phyloP scores from a whole-genome alignment of 1,139 yeast genomes.

The Suhomyces coccinellae region DNA sequence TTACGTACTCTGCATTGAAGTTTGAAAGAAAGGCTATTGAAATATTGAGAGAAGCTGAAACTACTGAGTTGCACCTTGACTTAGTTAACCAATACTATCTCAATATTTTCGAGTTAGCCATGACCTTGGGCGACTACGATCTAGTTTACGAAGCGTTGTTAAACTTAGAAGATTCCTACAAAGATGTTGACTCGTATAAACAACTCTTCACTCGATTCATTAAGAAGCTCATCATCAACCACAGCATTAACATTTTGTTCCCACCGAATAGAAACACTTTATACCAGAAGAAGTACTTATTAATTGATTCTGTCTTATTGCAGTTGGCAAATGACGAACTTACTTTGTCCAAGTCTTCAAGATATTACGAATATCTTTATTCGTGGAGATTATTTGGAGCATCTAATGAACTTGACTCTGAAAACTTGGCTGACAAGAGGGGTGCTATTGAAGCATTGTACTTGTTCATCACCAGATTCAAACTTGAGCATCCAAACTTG shows the following conservation, averaged over 20 bases:
- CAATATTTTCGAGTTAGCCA: conserved; percentile 34
- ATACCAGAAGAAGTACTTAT: conserved; percentile 28
- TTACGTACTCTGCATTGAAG: conserved; percentile 28
- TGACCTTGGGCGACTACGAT: conserved; percentile 27
- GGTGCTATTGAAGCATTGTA: conserved; percentile 60
- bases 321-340: conserved; percentile 40
- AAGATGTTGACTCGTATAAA: conserved; percentile 14
- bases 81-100: conserved; percentile 21
- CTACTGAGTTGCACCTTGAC: background rate
- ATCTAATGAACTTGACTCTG: conserved; percentile 20
- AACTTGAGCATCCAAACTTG: conserved; percentile 19
- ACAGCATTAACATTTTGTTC: conserved; percentile 26
- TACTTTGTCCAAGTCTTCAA: conserved; percentile 39
- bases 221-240: conserved; percentile 26
- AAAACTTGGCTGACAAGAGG: conserved; percentile 41
- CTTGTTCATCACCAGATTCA: conserved; percentile 48
- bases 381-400: conserved; percentile 50
- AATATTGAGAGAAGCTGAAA: conserved; percentile 14
- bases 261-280: conserved; percentile 22
- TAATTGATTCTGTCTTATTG: conserved; percentile 42
- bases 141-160: conserved; percentile 27
- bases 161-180: conserved; percentile 19
- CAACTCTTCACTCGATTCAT: conserved; percentile 24
- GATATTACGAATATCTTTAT: conserved; percentile 53
- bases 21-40: conserved; percentile 38